Base-by-base conservation (phyloP, 2,329 filamentous ascomycete species). In the Hypoxylon sp. region DNA sequence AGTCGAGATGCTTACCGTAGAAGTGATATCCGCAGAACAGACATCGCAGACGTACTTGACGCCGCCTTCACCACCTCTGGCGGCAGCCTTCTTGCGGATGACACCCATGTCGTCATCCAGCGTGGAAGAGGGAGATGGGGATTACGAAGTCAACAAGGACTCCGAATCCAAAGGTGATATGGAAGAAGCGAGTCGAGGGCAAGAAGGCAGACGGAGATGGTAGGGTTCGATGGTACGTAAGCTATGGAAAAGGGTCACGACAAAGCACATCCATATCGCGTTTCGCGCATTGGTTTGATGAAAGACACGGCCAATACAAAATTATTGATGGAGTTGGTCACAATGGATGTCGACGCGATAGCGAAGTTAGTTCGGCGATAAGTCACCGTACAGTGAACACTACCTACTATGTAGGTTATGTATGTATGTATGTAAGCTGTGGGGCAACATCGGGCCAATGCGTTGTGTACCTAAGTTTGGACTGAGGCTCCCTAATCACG, bases 21-120 rank as follows among this genome's bases (percentile, higher is more conserved):
- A 95, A 48, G 95, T 99, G 71, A 99, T 97, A 78, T 99, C 95
- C 60, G 92, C 92, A 46, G 93, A 97, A 78, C 95, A 99, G 62
- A 97, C 90, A 78, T 99, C 96, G 82, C 95, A 99, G 69, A 98
- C 93, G 78, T 97, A 99, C 77, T 98, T 97, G 30, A 93, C 91
- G 67, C 92, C 92, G 49, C 91, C 93, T 76, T 97, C 93, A 53
- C 91, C 93, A 67, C 92, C 92, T 74, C 92, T 86, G 57, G 90
- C 89, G 70, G 91, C 91, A 63, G 92, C 95, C 82, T 97, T 97
- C 84, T 97, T 97, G 76, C 94, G 91, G 77, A 97, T 97, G 74
- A 97, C 91, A 72, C 93, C 94, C 94, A 97, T 97, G 51, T 71
- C 68, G 39, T 71, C 52, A 30, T 67, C 65, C 65, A 68, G 65